These are phyloP conservation scores for Mucor mucedo DNA, from an alignment of 371 early-diverging fungal genomes.

Conservation along the genomic window DNA sequence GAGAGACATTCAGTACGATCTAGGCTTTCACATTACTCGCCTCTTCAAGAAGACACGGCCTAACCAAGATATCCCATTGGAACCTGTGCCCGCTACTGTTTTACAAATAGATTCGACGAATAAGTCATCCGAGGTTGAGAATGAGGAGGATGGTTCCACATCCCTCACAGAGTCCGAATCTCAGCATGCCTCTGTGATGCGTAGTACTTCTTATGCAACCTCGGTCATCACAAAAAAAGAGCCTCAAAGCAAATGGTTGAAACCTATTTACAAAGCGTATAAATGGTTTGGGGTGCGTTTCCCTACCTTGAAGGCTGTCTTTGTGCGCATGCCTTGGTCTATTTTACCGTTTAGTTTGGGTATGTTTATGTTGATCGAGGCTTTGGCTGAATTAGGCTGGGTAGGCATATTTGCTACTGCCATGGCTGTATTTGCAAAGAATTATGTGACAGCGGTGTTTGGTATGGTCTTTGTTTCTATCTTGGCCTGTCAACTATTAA, in stretches of 20 bases:
- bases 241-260: neutral
- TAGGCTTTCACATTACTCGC: slow-evolving; percentile 19
- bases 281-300: slow-evolving; percentile 25
- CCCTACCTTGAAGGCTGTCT: slow-evolving; percentile 59
- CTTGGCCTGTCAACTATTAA: slow-evolving; percentile 75
- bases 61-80: neutral
- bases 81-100: neutral
- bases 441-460: slow-evolving; percentile 66
- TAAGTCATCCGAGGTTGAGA: too few species aligned
- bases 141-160: neutral
- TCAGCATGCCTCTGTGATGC: neutral
- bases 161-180: neutral
- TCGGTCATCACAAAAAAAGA: neutral
- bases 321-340: slow-evolving; percentile 73
- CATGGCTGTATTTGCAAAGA: slow-evolving; percentile 59
- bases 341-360: slow-evolving; percentile 80
- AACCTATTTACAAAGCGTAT: neutral
- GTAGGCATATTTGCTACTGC: slow-evolving; percentile 68
- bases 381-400: slow-evolving; percentile 70
- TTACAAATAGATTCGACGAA: neutral
- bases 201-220: neutral
- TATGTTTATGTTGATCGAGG: slow-evolving; percentile 85
- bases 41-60: slow-evolving; percentile 5
- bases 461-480: slow-evolving; percentile 67
- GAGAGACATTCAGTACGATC: slow-evolving; percentile 56